Base-by-base conservation (phyloP, 345 rosid species). In the Citrus inodora region DNA sequence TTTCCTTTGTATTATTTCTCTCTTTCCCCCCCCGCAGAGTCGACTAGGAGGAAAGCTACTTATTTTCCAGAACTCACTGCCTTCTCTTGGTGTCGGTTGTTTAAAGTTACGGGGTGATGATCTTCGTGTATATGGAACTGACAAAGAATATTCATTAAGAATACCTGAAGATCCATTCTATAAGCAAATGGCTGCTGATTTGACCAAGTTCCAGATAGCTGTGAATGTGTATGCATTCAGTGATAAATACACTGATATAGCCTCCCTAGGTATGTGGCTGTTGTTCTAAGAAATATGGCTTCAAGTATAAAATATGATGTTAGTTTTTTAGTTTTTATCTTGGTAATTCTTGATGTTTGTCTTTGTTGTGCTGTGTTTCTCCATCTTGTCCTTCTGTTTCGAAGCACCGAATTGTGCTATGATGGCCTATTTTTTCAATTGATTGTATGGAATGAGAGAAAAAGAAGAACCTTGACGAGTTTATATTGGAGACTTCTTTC, bases 171-270 rank as follows among this genome's bases (percentile, higher is more conserved):
- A 97, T 82, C 89, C 91, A 68, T 97, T 93, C 81, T 94, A 94
- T 79, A 97, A 97, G 84, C 97, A 94, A 86, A 92, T 94, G 98
- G 98, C 99, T 87, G 99, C 99, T 33, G 99, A 97, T 90, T 90
- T 93, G 77, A 92, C 99, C 75, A 97, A 97, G 88, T 92, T 80
- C 80, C 98, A 97, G 90, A 93, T 94, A 83, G 98, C 93, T 79
- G 94, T 91, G 70, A 93, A 97, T 87, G 79, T 94, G 70, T 94
- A 94, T 75, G 98, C 97, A 37, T 93, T 89, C 87, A 89, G 95
- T 83, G 99, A 97, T 79, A 94, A 89, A 79, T 97, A 93, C 85
- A 92, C 89, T 55, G 98, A 97, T 81, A 87, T 97, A 82, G 98
- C 98, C 74, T 97, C 98, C 78, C 56, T 97, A 89, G 99, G 99